A percentile compares a stretch with the other conserved stretches of the same genome.
Conservation (phyloP, 2,329 filamentous ascomycete species). For the Lecanosticta acicola region DNA sequence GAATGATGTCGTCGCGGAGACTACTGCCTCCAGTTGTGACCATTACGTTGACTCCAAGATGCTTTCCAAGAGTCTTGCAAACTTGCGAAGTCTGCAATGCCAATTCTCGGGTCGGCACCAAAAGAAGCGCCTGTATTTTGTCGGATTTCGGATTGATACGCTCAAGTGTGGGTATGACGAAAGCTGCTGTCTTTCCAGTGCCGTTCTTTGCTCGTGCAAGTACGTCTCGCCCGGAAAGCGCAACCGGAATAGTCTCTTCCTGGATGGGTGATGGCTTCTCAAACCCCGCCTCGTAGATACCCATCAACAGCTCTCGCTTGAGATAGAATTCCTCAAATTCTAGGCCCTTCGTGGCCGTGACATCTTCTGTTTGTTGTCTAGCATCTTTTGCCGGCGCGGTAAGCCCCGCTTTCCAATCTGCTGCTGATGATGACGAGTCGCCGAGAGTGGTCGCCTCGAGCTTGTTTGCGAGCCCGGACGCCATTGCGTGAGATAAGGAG, state of each 20-base stretch:
- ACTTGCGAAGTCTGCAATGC: conserved; percentile 98
- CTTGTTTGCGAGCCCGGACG: conserved; percentile 50
- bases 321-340: conserved; percentile 97
- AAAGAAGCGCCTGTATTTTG: conserved; percentile 93
- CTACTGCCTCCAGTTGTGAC: conserved; percentile 96
- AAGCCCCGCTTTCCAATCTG: conserved; percentile 69
- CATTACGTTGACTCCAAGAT: conserved; percentile 97
- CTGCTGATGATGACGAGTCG: conserved; percentile 49
- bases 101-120: conserved; percentile 93
- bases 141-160: conserved; percentile 93
- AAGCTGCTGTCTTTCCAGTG: conserved; percentile 96
- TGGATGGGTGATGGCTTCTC: conserved; percentile 98
- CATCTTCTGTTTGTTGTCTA: conserved; percentile 88
- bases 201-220: conserved; percentile 96
- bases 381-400: conserved; percentile 69
- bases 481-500: conserved; percentile 34
- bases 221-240: conserved; percentile 89
- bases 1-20: conserved; percentile 92
- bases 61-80: conserved; percentile 96
- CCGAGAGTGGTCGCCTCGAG: conserved; percentile 51
- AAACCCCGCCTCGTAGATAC: conserved; percentile 97
- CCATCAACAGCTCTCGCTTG: conserved; percentile 94
- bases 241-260: conserved; percentile 97
- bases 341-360: conserved; percentile 93
- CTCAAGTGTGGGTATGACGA: conserved; percentile 91